Base-by-base conservation (phyloP, 306 rosid species). In the Comarum palustre region DNA sequence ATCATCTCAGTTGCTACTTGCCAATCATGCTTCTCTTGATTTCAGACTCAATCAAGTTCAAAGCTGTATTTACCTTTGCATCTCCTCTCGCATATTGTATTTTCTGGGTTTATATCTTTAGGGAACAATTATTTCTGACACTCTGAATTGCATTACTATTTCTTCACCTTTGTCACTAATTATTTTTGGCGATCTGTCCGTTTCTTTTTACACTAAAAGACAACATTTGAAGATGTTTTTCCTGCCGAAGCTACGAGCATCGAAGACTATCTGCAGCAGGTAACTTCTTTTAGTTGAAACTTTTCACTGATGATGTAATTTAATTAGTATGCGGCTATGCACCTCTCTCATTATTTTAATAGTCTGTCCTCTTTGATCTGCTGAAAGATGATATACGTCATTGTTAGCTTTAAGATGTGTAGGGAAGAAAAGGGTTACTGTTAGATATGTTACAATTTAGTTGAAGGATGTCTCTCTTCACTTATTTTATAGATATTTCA, bases 231-330 rank as follows among this genome's bases (percentile, higher is more conserved):
- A 84, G 99, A 94, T 79, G 97, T 89, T 73, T 94, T 94, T 81
- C 99, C 97, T 59, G 97, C 92, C 4, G 99, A 94, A 81, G 97
- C 99, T 61, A 89, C 97, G 55, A 94, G 89, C 31, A 89, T 94
- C n/a, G 97, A 94, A 82, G 99, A 94, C 75, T 94, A 94, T 82
- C 86, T 91, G 82, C 97, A 94, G 87, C 97, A 94, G 97, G 99
- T 94, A 85, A 45, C 17, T 64, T 71, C 22, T 12, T 78, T 60
- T 29, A 82, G 66, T 68, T 77, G 41, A 31, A 29, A 43, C 48
- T 78, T 16, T 20, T 75, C 29, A 45, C 47, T 4, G 54, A 19
- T 42, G 54, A 24, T 75, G 51, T 65, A 63, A 25, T 76, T 59
- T 45, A 52, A 39, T 39, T 22, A 41, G 27, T 24, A 8, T 22